Evolutionary conservation across 306 rosid genomes (phyloP).

Genomic region (Dalbergia oliveri): DNA sequence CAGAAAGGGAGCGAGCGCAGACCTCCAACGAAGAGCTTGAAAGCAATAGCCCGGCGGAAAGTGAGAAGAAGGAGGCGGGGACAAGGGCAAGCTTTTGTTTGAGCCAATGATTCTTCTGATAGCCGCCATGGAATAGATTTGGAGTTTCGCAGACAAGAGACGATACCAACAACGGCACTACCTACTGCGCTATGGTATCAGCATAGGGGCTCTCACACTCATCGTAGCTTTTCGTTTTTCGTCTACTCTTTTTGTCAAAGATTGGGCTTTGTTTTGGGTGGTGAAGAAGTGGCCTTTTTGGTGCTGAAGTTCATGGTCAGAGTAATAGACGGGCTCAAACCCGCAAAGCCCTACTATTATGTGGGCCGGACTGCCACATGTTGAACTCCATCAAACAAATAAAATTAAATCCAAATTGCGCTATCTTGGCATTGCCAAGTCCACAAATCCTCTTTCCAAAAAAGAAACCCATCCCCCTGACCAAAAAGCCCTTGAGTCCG

Average conservation of each 20-base stretch:
- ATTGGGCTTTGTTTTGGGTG: too few species aligned
- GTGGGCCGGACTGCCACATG: background rate
- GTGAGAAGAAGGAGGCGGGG: conserved; percentile 35
- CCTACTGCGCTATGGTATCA: background rate
- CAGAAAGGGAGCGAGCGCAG: background rate
- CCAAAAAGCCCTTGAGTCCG: too few species aligned
- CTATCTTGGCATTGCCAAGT: too few species aligned
- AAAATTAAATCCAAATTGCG: too few species aligned
- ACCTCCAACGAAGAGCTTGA: conserved; percentile 63
- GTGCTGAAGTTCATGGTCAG: too few species aligned
- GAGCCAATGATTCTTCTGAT: conserved; percentile 35
- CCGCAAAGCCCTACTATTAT: background rate
- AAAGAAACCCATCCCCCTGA: too few species aligned
- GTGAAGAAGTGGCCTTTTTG: too few species aligned
- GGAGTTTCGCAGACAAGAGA: background rate
- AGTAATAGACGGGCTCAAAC: background rate
- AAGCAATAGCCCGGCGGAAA: conserved; percentile 51
- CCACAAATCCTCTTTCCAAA: too few species aligned
- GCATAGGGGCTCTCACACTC: background rate
- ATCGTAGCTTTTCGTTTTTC: too few species aligned
- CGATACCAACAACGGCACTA: background rate
- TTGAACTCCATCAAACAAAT: background rate
- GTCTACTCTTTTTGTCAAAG: too few species aligned
- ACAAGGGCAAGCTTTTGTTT: conserved; percentile 1
- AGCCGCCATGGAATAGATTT: conserved; percentile 45